A percentile compares a stretch with the other conserved stretches of the same genome.
Conservation (phyloP, 371 early-diverging fungal genomes). For the Dichotomocladium elegans region DNA sequence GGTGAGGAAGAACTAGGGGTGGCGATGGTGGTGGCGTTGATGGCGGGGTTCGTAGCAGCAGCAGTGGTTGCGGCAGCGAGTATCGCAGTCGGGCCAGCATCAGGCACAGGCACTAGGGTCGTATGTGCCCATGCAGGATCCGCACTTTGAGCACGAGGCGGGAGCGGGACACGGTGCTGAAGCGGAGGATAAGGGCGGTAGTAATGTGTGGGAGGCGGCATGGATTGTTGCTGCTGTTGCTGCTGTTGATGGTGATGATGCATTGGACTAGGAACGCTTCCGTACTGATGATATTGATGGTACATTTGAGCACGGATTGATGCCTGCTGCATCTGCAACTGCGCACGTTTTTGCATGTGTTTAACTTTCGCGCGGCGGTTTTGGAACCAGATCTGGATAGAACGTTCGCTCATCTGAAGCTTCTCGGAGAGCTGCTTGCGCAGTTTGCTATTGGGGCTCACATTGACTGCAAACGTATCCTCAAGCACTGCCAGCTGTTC, state of each 20-base stretch:
- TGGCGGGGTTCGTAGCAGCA: neutral
- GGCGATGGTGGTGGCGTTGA: neutral
- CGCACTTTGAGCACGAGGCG: constrained; percentile 33
- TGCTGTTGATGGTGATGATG: constrained; percentile 8
- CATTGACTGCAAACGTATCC: constrained; percentile 70
- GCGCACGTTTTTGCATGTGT: constrained; percentile 60
- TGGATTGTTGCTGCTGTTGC: constrained; percentile 1
- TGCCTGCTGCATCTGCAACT: constrained; percentile 44
- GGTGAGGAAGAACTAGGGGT: no score
- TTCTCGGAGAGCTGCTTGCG: constrained; percentile 83
- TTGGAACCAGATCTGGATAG: constrained; percentile 99
- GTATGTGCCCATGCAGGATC: constrained; percentile 15
- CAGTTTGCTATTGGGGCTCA: constrained; percentile 73
- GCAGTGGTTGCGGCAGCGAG: constrained; percentile 14
- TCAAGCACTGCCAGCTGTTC: constrained; percentile 75
- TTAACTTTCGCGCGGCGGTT: constrained; percentile 95
- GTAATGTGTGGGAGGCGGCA: no score
- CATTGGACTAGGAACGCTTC: constrained; percentile 3
- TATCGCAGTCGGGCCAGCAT: constrained; percentile 45
- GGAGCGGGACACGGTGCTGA: constrained; percentile 5
- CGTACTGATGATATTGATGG: constrained; percentile 18
- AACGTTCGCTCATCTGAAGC: constrained; percentile 88
- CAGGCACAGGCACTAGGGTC: constrained; percentile 37
- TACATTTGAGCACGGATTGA: constrained; percentile 30
- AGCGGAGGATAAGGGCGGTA: constrained; percentile 8